Evolutionary conservation across 768 basidiomycete species (phyloP).

Genomic region (Jaapia argillacea): DNA sequence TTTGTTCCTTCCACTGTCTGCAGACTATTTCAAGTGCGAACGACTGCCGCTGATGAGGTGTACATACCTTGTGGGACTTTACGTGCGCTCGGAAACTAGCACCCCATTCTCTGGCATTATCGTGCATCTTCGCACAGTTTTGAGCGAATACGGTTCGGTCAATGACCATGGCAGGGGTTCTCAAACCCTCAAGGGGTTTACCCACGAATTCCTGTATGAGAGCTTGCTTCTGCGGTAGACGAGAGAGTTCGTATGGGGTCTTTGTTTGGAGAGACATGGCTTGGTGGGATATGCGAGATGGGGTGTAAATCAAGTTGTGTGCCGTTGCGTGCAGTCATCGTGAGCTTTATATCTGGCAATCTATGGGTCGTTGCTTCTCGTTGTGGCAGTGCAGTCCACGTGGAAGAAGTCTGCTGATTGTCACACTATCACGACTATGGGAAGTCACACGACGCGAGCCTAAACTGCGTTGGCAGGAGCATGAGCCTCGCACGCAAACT

Average conservation of each 20-base stretch:
- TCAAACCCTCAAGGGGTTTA: constrained; percentile 40
- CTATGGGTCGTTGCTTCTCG: not conserved
- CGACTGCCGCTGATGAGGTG: not conserved
- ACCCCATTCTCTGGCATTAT: constrained; percentile 53
- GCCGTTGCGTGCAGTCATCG: not conserved
- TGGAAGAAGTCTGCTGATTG: too few species aligned
- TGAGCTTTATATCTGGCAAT: not conserved
- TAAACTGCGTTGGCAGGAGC: too few species aligned
- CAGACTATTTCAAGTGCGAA: not conserved
- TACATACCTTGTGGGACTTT: constrained; percentile 69
- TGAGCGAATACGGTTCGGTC: constrained; percentile 61
- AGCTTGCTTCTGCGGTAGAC: constrained; percentile 34
- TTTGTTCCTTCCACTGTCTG: constrained; percentile 66
- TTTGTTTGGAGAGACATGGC: constrained; percentile 27
- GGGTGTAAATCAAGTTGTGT: not conserved
- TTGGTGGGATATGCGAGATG: constrained; percentile 10
- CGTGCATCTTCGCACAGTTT: constrained; percentile 70
- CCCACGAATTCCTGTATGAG: constrained; percentile 49
- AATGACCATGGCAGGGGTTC: constrained; percentile 73
- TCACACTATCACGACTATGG: too few species aligned
- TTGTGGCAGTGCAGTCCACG: too few species aligned
- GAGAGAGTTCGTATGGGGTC: constrained; percentile 31
- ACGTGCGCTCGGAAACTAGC: constrained; percentile 74
- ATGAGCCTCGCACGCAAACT: too few species aligned
- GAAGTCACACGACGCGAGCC: too few species aligned